phyloP scores from a whole-genome alignment of 192 early-diverging fungal species.

The Coemansia sp. region DNA sequence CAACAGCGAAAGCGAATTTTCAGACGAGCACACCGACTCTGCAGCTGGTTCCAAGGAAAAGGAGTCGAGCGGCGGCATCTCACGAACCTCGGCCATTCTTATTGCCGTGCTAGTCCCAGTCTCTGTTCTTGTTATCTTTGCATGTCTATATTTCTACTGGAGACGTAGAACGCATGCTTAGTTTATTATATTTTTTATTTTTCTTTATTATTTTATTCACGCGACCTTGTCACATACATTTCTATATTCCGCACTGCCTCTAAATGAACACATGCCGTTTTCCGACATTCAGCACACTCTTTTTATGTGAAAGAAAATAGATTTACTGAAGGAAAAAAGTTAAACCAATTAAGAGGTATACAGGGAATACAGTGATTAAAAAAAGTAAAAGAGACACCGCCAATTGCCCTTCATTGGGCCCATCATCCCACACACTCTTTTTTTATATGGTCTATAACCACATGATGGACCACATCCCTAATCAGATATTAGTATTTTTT shows the following conservation, averaged over 20 bases:
- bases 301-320: too few species aligned
- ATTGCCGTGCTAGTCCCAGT: conserved; percentile 29
- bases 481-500: too few species aligned
- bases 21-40: neutral
- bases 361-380: too few species aligned
- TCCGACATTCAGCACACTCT: neutral
- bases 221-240: neutral
- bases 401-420: too few species aligned
- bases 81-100: conserved; percentile 27
- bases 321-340: too few species aligned
- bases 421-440: too few species aligned
- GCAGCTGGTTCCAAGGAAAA: conserved; percentile 7
- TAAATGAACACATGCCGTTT: neutral
- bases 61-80: conserved; percentile 22
- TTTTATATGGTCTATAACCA: too few species aligned
- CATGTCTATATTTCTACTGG: conserved; percentile 32
- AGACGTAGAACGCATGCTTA: conserved; percentile 11
- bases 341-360: too few species aligned
- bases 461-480: too few species aligned
- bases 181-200: neutral
- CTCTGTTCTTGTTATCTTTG: conserved; percentile 25
- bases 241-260: neutral
- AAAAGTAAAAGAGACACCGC: too few species aligned
- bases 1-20: neutral
- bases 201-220: neutral